Percentiles rank a stretch among this genome's conserved stretches.
phyloP scores from a whole-genome alignment of 2,329 filamentous ascomycete genomes.

The Purpureocillium takamizusanense region DNA sequence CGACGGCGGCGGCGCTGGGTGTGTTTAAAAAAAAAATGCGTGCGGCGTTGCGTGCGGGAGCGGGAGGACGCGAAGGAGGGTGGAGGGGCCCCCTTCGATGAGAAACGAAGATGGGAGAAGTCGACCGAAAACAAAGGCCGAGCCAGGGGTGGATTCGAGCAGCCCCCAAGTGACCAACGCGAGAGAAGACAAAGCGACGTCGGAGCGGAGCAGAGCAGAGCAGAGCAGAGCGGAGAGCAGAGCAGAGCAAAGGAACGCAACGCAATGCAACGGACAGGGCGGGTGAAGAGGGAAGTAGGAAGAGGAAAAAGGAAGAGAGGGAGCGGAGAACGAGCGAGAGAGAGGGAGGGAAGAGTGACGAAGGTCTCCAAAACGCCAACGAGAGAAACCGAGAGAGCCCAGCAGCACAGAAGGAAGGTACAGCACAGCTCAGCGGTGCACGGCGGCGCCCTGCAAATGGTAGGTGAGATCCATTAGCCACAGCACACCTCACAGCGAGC shows the following conservation, averaged over 20 bases:
- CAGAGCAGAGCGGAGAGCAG: neutral
- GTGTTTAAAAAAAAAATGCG: too few relatives aligned
- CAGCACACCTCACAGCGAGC: too few relatives aligned
- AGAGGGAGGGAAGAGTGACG: too few relatives aligned
- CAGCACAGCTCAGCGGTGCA: too few relatives aligned
- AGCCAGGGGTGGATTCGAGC: too few relatives aligned
- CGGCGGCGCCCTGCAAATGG: too few relatives aligned
- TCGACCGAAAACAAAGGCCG: neutral
- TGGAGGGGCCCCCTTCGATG: neutral
- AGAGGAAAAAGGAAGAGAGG: too few relatives aligned
- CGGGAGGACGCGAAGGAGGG: neutral
- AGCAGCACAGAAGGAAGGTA: too few relatives aligned
- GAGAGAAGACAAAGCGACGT: neutral
- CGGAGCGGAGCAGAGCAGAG: neutral
- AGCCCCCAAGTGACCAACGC: neutral
- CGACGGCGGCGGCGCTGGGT: neutral
- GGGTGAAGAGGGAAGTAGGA: neutral
- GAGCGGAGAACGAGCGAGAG: too few relatives aligned
- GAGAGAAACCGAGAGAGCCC: too few relatives aligned
- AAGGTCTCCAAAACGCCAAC: too few relatives aligned
- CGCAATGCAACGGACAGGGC: neutral
- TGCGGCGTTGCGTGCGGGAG: neutral
- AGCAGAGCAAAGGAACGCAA: constrained; percentile 2
- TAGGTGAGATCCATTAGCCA: too few relatives aligned
- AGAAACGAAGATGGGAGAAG: neutral